phyloP scores from a whole-genome alignment of 208 protist genomes.

The Wallacemonas sp. region DNA sequence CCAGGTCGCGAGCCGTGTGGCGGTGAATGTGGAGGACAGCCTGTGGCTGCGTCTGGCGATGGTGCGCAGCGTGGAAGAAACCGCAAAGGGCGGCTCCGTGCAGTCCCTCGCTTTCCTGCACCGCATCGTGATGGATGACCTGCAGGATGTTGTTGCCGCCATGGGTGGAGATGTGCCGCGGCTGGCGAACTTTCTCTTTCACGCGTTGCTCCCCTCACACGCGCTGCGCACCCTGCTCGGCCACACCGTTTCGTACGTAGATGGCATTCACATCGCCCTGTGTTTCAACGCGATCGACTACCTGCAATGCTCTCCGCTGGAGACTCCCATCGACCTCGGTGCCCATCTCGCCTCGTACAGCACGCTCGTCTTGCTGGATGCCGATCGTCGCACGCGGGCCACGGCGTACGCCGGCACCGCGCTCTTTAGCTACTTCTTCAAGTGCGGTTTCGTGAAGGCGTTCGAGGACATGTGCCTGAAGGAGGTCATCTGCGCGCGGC shows the following conservation, averaged over 20 bases:
- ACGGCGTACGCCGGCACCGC: constrained; percentile 44
- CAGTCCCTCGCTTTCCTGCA: constrained; percentile 69
- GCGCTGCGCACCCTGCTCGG: constrained; percentile 72
- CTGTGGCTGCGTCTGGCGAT: constrained; percentile 62
- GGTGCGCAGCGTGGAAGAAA: constrained; percentile 36
- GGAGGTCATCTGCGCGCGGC: constrained; percentile 47
- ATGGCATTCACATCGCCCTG: constrained; percentile 76
- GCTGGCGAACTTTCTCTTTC: constrained; percentile 69
- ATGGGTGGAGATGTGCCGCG: constrained; percentile 59
- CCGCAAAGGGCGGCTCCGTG: constrained; percentile 36
- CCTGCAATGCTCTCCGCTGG: constrained; percentile 41
- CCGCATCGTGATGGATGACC: constrained; percentile 61
- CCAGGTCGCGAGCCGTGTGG: constrained; percentile 38
- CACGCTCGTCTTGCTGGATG: constrained; percentile 57
- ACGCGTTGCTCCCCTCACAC: constrained; percentile 69
- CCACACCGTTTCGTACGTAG: constrained; percentile 53
- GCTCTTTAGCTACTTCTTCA: constrained; percentile 73
- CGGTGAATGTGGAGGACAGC: constrained; percentile 65
- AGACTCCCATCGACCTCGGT: constrained; percentile 65
- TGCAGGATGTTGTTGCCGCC: constrained; percentile 57
- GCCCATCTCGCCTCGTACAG: constrained; percentile 57
- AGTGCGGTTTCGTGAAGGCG: constrained; percentile 45
- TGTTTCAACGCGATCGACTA: constrained; percentile 64
- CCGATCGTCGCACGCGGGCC: constrained; percentile 26
- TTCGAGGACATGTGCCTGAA: constrained; percentile 74